Evolutionary conservation across 495 filamentous ascomycete species (phyloP).

Genomic region (Daldinia loculata): DNA sequence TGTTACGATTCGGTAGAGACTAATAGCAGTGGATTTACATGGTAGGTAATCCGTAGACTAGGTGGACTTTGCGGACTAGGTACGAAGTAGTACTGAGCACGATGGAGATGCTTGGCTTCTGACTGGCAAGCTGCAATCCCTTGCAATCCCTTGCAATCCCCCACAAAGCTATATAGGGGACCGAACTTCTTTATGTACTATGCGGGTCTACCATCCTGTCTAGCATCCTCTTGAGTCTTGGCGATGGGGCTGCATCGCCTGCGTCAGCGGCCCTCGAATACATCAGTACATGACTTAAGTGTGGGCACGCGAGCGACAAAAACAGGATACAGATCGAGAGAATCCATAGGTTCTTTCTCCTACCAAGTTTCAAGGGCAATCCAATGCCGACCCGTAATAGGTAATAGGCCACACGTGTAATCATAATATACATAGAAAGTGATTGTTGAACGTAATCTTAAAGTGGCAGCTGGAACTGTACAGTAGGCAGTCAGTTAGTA

Average conservation of each 20-base stretch:
- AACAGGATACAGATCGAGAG: conserved; percentile 7
- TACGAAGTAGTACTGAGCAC: conserved; percentile 31
- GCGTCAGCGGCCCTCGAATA: conserved; percentile 26
- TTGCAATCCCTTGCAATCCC: conserved; percentile 29
- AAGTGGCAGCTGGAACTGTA: conserved; percentile 26
- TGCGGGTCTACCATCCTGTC: conserved; percentile 28
- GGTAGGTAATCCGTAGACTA: too few relatives aligned
- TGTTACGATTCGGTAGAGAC: conserved; percentile 25
- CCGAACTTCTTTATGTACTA: conserved; percentile 32
- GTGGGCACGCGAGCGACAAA: not conserved
- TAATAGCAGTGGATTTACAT: conserved; percentile 1
- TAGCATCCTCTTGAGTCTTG: conserved; percentile 27
- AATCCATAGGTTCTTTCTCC: conserved; percentile 11
- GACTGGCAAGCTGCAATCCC: conserved; percentile 34
- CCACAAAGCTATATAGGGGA: conserved; percentile 41
- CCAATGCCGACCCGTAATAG: conserved; percentile 13
- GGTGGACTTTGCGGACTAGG: conserved; percentile 6
- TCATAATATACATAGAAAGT: not conserved
- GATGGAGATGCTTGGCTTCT: conserved; percentile 41
- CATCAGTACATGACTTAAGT: not conserved
- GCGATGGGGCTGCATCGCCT: conserved; percentile 37
- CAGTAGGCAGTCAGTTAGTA: too few relatives aligned
- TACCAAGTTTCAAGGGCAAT: conserved; percentile 16
- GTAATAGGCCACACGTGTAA: conserved; percentile 15
- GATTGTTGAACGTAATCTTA: conserved; percentile 9